A percentile compares a stretch with the other conserved stretches of the same genome.
Conservation (phyloP, 2,329 filamentous ascomycete genomes). For the Waltergamsia citrina region DNA sequence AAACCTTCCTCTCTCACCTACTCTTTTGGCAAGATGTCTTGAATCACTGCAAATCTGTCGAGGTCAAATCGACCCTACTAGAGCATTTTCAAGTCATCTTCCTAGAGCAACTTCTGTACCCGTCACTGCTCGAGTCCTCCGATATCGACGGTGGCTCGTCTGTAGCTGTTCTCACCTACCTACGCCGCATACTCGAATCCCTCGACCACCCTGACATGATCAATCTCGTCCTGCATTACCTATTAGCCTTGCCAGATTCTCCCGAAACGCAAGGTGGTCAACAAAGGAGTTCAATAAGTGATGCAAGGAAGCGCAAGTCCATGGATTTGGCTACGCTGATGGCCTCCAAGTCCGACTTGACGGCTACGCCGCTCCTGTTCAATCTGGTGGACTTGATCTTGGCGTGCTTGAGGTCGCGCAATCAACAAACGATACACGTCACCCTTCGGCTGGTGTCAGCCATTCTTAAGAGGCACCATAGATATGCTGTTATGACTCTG, state of each 20-base stretch:
- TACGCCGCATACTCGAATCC: constrained; percentile 82
- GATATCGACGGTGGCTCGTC: constrained; percentile 96
- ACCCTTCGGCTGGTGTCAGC: constrained; percentile 81
- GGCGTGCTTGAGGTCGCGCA: constrained; percentile 74
- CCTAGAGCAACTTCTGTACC: constrained; percentile 89
- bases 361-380: constrained; percentile 73
- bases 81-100: constrained; percentile 98
- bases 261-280: not conserved
- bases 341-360: constrained; percentile 62
- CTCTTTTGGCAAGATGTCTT: constrained; percentile 98
- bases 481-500: constrained; percentile 71
- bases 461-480: constrained; percentile 79
- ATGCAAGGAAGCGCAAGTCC: constrained; percentile 75
- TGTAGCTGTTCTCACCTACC: constrained; percentile 88
- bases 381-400: constrained; percentile 87
- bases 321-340: constrained; percentile 78
- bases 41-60: constrained; percentile 85
- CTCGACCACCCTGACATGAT: constrained; percentile 91
- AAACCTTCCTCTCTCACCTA: constrained; percentile 89
- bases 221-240: constrained; percentile 84
- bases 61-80: constrained; percentile 85
- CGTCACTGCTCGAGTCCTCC: constrained; percentile 90
- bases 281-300: constrained; percentile 43
- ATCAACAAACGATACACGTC: constrained; percentile 81
- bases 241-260: constrained; percentile 67